Base-by-base conservation (phyloP, 345 rosid species). In the Cardamine resedifolia region DNA sequence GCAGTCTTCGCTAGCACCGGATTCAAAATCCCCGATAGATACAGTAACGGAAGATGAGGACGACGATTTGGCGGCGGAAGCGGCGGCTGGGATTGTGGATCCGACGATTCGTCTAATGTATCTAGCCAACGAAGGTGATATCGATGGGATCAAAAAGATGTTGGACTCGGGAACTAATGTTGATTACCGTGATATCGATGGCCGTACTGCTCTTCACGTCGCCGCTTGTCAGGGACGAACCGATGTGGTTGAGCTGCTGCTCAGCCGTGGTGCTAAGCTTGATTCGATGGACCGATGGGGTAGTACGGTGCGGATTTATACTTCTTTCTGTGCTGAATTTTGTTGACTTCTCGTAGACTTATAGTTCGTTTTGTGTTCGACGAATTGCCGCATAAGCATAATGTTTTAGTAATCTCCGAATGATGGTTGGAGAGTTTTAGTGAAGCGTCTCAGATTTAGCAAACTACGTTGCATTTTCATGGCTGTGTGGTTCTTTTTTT, bases 181-280 rank as follows among this genome's bases (percentile, higher is more conserved):
- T 58, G 86, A 88, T 79, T 88, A 87, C 77, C 70, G 72, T 45
- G 95, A 91, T 47, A 81, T 82, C 72, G 95, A 87, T 51, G 85
- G 80, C 10, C 88, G 97, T 53, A 88, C 95, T 9, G 89, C 97
- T 71, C 84, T 88, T 43, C 97, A 91, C 68, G 76, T 88, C 63
- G 89, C 97, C 26, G 82, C 92, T 27, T 91, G 95, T 70, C 91
- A 91, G 63, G 90, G 97, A 33, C 75, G 64, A 66, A 80, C 86
- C 48, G 90, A 82, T 45, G 84, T 90, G 6, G 82, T 83, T 15
- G 34, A 72, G 78, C 53, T 85, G 47, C 59, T 85, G 36, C 85
- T 85, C 18, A 79, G 69, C 50, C 78, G 77, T 56, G 86, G 89
- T 26, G 89, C 92, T 38, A 76, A 79, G 15, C 80, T 83, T 16